Conservation (phyloP, 2,329 filamentous ascomycete genomes). For the Thelonectria rubi region DNA sequence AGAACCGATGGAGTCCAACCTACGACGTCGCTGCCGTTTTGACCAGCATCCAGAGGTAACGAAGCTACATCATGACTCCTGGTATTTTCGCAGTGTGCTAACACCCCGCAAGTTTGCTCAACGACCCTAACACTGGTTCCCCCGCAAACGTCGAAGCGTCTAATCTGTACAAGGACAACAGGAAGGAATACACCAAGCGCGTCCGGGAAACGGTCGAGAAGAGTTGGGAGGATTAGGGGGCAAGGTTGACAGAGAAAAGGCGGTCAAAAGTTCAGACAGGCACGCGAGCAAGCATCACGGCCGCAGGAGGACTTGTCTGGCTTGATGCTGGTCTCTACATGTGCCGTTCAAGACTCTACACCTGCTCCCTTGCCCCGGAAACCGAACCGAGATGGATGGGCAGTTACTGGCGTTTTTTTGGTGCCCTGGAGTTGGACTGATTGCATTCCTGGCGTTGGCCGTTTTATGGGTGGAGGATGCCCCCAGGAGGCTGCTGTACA, state of each 20-base stretch:
- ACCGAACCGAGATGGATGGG: conserved; percentile 22
- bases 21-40: conserved; percentile 98
- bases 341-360: conserved; percentile 10
- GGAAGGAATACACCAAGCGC: conserved; percentile 94
- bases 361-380: conserved; percentile 17
- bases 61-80: background rate
- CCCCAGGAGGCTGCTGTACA: conserved; percentile 27
- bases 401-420: conserved; percentile 43
- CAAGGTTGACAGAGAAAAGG: background rate
- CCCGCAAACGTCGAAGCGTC: conserved; percentile 98
- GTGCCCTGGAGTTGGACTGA: conserved; percentile 46
- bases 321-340: conserved; percentile 10
- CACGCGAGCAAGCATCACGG: conserved; percentile 15
- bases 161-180: conserved; percentile 98
- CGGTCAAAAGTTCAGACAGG: conserved; percentile 6
- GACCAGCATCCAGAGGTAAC: conserved; percentile 94
- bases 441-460: conserved; percentile 46
- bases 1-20: conserved; percentile 98
- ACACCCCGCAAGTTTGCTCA: conserved; percentile 74
- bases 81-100: conserved; percentile 34
- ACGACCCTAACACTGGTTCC: conserved; percentile 98
- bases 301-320: conserved; percentile 1
- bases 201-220: conserved; percentile 98
- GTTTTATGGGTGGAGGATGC: conserved; percentile 31
- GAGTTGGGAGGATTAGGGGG: conserved; percentile 89